These are phyloP conservation scores for Venturiaceae sp. DNA, from an alignment of 2,329 filamentous ascomycete species.

Conservation along the genomic window DNA sequence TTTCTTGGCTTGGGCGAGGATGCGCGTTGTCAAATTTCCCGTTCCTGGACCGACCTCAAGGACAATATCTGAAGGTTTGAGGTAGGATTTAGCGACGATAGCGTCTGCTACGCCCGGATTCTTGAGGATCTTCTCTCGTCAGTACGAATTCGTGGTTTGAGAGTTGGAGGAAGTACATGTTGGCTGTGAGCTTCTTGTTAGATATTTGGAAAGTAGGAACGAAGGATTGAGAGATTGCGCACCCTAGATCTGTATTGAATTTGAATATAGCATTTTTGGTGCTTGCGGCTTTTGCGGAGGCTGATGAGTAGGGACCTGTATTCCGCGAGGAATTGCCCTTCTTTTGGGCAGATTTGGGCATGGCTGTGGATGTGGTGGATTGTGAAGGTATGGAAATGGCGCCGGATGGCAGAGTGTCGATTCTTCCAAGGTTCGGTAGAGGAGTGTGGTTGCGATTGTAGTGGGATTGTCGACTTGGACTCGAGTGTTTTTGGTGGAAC, in stretches of 20 bases:
- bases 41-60: conserved; percentile 89
- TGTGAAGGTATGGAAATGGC: neutral
- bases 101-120: conserved; percentile 77
- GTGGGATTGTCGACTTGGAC: no score
- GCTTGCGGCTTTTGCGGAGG: conserved; percentile 4
- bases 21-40: conserved; percentile 80
- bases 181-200: no score
- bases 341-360: conserved; percentile 34
- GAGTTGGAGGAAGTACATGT: no score
- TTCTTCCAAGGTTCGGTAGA: no score
- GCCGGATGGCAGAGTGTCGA: no score
- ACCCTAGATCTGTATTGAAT: no score
- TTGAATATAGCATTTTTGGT: neutral
- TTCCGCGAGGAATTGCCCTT: conserved; percentile 23
- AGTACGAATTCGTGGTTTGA: conserved; percentile 35
- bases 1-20: conserved; percentile 78
- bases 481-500: no score
- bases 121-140: conserved; percentile 90
- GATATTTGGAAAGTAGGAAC: no score
- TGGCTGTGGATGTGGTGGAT: conserved; percentile 12
- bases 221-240: no score
- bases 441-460: no score
- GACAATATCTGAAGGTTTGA: conserved; percentile 83
- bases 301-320: conserved; percentile 30
- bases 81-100: conserved; percentile 75